These are phyloP conservation scores for Trametes maxima DNA, from an alignment of 768 basidiomycete genomes.

Conservation along the genomic window DNA sequence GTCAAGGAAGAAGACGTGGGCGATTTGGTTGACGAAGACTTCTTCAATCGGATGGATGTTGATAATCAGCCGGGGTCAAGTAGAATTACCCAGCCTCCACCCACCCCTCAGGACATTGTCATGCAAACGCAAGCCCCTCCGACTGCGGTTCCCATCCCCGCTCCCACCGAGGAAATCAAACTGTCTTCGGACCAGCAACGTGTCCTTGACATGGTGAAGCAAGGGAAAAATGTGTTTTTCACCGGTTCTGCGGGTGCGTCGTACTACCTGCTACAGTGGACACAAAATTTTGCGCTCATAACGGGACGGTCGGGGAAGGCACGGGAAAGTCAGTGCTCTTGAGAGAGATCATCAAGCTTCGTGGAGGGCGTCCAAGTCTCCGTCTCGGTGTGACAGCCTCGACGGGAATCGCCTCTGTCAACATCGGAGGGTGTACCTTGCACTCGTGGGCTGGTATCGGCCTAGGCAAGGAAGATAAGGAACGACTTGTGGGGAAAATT, in stretches of 20 bases:
- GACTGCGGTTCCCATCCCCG: background rate
- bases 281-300: background rate
- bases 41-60: background rate
- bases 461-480: conserved; percentile 60
- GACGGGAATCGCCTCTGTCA: conserved; percentile 78
- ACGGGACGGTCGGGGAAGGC: conserved; percentile 37
- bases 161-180: conserved; percentile 33
- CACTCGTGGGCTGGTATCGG: conserved; percentile 83
- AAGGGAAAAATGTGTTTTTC: conserved; percentile 75
- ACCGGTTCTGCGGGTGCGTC: conserved; percentile 78
- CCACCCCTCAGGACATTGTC: background rate
- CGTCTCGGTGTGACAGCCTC: conserved; percentile 78
- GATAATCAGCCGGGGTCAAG: background rate
- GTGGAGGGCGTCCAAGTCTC: conserved; percentile 38
- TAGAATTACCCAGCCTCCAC: background rate
- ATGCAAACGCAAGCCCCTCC: background rate
- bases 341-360: conserved; percentile 65
- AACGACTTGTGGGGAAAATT: conserved; percentile 58
- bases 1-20: background rate
- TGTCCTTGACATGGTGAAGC: conserved; percentile 55
- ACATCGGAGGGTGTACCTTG: conserved; percentile 80
- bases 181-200: conserved; percentile 56
- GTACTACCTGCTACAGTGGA: background rate
- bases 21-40: background rate
- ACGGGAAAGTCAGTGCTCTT: conserved; percentile 87